Conservation (phyloP, 2,329 filamentous ascomycete species). For the Metarhizium album region DNA sequence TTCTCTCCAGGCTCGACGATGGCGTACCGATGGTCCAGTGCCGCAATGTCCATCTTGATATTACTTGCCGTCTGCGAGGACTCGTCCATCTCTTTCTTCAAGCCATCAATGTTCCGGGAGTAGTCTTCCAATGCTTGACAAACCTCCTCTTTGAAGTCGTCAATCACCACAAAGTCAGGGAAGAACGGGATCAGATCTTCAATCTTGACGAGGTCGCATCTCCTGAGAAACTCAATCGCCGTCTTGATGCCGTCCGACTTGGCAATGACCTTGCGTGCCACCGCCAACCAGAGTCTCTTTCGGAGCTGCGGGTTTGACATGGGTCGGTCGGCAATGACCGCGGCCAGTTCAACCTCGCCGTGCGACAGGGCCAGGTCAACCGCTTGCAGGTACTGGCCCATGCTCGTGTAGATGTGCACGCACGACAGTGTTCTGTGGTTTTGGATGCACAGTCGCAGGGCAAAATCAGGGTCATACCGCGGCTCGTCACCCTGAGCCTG, state of each 20-base stretch:
- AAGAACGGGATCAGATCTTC: conserved; percentile 98
- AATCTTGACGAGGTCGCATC: conserved; percentile 84
- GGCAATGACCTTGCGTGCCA: conserved; percentile 87
- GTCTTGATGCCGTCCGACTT: conserved; percentile 80
- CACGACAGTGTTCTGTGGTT: conserved; percentile 87
- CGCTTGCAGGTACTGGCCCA: conserved; percentile 88
- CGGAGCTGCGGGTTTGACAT: conserved; percentile 68
- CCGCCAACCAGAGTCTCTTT: conserved; percentile 91
- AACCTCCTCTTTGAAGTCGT: conserved; percentile 98
- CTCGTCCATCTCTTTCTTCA: conserved; percentile 95
- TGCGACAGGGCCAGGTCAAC: conserved; percentile 88
- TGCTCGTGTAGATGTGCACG: conserved; percentile 93
- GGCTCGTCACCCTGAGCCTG: conserved; percentile 82
- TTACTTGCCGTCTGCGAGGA: conserved; percentile 78
- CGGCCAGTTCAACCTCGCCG: conserved; percentile 79
- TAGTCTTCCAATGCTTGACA: conserved; percentile 91
- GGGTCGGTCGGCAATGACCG: conserved; percentile 77
- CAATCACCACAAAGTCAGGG: conserved; percentile 95
- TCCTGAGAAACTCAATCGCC: conserved; percentile 85
- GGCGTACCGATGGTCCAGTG: conserved; percentile 79
- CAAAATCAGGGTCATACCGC: conserved; percentile 90
- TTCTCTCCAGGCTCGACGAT: conserved; percentile 95
- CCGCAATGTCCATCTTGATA: conserved; percentile 81
- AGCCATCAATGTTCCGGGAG: conserved; percentile 73
- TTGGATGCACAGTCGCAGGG: conserved; percentile 87